Evolutionary conservation across 768 basidiomycete genomes (phyloP).

Genomic region (Mycena crocata): DNA sequence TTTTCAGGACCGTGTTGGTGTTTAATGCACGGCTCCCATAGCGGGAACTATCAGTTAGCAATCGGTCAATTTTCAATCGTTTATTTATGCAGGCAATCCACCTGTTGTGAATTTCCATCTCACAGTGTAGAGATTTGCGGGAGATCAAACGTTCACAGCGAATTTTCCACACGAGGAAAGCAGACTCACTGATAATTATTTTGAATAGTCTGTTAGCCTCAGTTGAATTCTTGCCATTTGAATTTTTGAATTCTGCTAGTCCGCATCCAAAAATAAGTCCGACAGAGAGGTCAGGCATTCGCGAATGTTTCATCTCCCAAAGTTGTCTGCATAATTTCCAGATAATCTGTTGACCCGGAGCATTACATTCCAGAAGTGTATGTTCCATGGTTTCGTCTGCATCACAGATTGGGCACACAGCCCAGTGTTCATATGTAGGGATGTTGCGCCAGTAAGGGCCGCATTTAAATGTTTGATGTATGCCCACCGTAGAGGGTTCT

Average conservation of each 20-base stretch:
- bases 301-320: not conserved
- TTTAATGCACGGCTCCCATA: not conserved
- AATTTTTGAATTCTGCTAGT: too few relatives aligned
- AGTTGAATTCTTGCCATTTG: too few relatives aligned
- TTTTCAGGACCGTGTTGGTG: not conserved
- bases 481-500: slow-evolving; percentile 1
- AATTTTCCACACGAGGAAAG: too few relatives aligned
- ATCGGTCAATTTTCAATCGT: not conserved
- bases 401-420: not conserved
- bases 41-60: not conserved
- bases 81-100: not conserved
- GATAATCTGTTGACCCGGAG: not conserved
- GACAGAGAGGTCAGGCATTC: not conserved
- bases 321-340: not conserved
- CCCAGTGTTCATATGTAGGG: not conserved
- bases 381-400: not conserved
- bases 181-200: too few relatives aligned
- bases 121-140: not conserved
- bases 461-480: not conserved
- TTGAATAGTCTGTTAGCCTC: too few relatives aligned
- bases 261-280: not conserved
- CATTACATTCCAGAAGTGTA: not conserved
- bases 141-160: too few relatives aligned
- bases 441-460: not conserved
- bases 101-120: not conserved